These are phyloP conservation scores for Blastocystis sp. DNA, from an alignment of 352 stramenopile genomes.

Conservation along the genomic window DNA sequence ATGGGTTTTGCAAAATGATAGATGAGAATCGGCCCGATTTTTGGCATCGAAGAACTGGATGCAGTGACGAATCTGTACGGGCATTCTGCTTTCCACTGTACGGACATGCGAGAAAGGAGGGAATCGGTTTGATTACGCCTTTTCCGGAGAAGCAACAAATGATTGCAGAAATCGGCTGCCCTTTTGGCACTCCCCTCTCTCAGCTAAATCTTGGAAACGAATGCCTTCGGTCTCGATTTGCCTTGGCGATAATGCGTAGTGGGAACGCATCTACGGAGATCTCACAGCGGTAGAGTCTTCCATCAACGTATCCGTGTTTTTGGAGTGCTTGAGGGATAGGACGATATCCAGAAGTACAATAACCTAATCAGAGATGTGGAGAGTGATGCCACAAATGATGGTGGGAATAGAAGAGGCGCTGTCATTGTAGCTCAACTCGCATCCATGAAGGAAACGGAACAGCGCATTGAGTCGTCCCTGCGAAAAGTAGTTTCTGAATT, in stretches of 20 bases:
- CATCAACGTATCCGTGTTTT: neutral
- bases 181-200: too few relatives aligned
- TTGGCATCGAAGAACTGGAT: neutral
- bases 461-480: neutral
- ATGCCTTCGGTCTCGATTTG: conserved; percentile 3
- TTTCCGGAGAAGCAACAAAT: too few relatives aligned
- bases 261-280: conserved; percentile 32
- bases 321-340: neutral
- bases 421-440: conserved; percentile 1
- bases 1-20: neutral
- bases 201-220: neutral
- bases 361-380: conserved; percentile 11
- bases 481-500: conserved; percentile 1
- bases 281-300: conserved; percentile 8
- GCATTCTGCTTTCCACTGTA: too few relatives aligned
- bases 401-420: neutral
- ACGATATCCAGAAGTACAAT: conserved; percentile 45
- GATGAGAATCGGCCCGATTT: neutral
- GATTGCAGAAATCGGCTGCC: too few relatives aligned
- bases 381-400: neutral
- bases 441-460: conserved; percentile 2
- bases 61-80: too few relatives aligned
- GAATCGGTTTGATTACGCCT: too few relatives aligned
- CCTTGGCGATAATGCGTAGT: conserved; percentile 7
- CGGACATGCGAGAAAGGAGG: too few relatives aligned